These are phyloP conservation scores for Microdochium nivale DNA, from an alignment of 2,329 filamentous ascomycete genomes.

Conservation along the genomic window DNA sequence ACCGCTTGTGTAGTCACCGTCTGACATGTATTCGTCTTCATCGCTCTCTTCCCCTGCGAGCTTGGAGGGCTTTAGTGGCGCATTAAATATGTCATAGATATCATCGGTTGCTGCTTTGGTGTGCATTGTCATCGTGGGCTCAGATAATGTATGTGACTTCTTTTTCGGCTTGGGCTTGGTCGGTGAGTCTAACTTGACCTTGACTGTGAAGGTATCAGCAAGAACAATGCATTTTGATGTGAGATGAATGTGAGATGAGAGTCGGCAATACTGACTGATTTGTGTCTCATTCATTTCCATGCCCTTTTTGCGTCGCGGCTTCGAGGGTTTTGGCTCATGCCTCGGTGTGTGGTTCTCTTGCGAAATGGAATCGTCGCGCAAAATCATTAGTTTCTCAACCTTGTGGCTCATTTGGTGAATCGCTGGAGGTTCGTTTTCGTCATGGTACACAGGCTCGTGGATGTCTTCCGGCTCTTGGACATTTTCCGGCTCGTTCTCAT, in stretches of 20 bases:
- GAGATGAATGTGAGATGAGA: neutral
- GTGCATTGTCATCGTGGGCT: conserved; percentile 98
- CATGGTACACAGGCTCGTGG: conserved; percentile 7
- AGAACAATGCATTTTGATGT: neutral
- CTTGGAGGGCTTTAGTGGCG: conserved; percentile 48
- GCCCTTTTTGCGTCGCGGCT: conserved; percentile 64
- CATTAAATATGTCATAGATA: conserved; percentile 95
- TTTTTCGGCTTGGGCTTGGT: conserved; percentile 66
- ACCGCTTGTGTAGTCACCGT: conserved; percentile 74
- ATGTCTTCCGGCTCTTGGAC: conserved; percentile 11
- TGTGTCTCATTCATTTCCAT: conserved; percentile 88
- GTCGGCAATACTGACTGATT: conserved; percentile 57
- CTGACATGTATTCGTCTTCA: conserved; percentile 61
- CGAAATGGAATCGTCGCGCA: conserved; percentile 34
- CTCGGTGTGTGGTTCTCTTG: conserved; percentile 53
- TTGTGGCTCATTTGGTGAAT: conserved; percentile 17
- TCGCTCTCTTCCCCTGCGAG: conserved; percentile 30
- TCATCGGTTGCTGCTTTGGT: conserved; percentile 93
- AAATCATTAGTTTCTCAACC: conserved; percentile 30
- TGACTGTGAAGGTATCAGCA: conserved; percentile 50
- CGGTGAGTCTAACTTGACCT: conserved; percentile 87
- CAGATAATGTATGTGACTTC: conserved; percentile 43
- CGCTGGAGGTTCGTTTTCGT: conserved; percentile 13
- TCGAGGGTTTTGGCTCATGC: conserved; percentile 34
- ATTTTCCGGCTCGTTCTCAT: conserved; percentile 18